Evolutionary conservation across 225 moss, liverwort and hornwort genomes (phyloP), one percentile per base, ranked within the genome.

Genomic region (Physcomitrellopsis africana): DNA sequence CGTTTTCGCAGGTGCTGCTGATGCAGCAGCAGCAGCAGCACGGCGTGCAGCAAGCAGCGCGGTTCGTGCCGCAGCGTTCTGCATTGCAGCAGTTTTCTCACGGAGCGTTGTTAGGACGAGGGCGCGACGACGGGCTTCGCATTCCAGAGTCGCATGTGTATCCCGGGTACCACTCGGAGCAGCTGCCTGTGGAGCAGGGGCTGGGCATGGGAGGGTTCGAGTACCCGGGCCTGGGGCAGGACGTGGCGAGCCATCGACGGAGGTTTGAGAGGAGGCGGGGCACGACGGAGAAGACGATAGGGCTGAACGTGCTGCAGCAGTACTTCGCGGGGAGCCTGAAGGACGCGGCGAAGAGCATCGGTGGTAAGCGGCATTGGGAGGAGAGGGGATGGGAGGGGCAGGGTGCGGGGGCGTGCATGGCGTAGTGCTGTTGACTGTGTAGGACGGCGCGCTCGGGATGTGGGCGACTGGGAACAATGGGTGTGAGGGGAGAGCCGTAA

Each of bases 301-400:
- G 93, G 46, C 79, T 99, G 68, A 92, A 93, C 72, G 99, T 99
- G 3, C 87, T 99, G 26, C 99, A 95, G 51, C 99, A 93, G 76
- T 99, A 99, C 65, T 99, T 99, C 51, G 93, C 99, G 53, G 99
- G 99, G 76, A 99, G 99, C 67, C 84, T 99, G 0, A 99, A 99
- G 71, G 99, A 99, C 71, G 99, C 99, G 63, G 99, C 99, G 15
- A 95, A 95, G 80, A 93, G 93, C 86, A 93, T 99, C 79, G 99
- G 99, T 70, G 99, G 99, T 99, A 82, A 89, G 94, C 87, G 14
- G 51, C 18, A 13, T 60, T 64, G 29, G 29, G 54, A 27, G 23
- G 23, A 11, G 24, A 42, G 32, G 24, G 53, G 6, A 59, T 3
- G 26, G 59, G 24, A 13, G 1, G 32, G 32, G 32, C 2, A 26